A percentile compares a stretch with the other conserved stretches of the same genome.
Conservation (phyloP, 2,329 filamentous ascomycete species). For the Teratosphaeria destructans region DNA sequence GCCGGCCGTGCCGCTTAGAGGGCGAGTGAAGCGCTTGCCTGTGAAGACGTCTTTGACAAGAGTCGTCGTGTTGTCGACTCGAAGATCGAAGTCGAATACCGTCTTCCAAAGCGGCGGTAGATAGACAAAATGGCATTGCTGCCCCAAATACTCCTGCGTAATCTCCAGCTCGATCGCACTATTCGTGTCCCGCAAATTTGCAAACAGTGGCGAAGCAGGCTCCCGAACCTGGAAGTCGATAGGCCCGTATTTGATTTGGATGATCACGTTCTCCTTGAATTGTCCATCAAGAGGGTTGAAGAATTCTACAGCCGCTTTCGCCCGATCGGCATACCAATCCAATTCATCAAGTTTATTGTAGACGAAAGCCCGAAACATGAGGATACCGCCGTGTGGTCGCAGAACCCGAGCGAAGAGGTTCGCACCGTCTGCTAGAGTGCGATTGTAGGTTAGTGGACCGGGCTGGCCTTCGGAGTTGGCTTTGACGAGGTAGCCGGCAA, state of each 20-base stretch:
- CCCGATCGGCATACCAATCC: slow-evolving; percentile 57
- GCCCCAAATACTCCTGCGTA: slow-evolving; percentile 60
- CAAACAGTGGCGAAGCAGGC: slow-evolving; percentile 55
- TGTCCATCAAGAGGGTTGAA: slow-evolving; percentile 54
- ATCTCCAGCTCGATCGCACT: slow-evolving; percentile 56
- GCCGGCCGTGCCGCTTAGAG: slow-evolving; percentile 51
- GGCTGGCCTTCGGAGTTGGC: slow-evolving; percentile 64
- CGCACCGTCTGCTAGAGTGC: slow-evolving; percentile 57
- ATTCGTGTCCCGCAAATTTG: slow-evolving; percentile 37
- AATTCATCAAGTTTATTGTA: slow-evolving; percentile 51
- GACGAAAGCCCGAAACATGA: slow-evolving; percentile 65
- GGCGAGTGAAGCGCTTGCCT: slow-evolving; percentile 48
- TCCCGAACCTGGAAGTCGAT: slow-evolving; percentile 67
- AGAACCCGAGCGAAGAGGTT: slow-evolving; percentile 56
- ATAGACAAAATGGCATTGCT: slow-evolving; percentile 60
- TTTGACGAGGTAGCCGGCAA: slow-evolving; percentile 61
- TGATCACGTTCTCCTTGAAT: slow-evolving; percentile 60
- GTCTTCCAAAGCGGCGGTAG: slow-evolving; percentile 59
- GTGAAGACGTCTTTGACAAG: slow-evolving; percentile 50
- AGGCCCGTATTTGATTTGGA: slow-evolving; percentile 65
- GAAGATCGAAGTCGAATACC: slow-evolving; percentile 56
- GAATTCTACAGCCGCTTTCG: slow-evolving; percentile 58
- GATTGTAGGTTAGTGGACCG: slow-evolving; percentile 58
- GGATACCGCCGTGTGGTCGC: slow-evolving; percentile 48
- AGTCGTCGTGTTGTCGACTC: slow-evolving; percentile 47